Conservation (phyloP, 2,329 filamentous ascomycete genomes). For the Botrytis paeoniae region DNA sequence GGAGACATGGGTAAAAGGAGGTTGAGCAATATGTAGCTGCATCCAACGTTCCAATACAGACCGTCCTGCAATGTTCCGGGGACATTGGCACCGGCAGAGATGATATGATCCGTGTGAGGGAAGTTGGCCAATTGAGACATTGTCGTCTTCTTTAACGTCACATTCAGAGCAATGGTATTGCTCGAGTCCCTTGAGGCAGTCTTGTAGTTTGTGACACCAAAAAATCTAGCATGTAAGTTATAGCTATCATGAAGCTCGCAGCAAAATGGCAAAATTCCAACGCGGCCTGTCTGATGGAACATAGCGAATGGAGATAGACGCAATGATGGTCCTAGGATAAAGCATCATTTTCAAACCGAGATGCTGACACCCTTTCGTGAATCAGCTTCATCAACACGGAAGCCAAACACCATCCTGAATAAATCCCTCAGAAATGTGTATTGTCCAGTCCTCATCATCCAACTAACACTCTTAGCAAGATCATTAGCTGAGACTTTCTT, state of each 20-base stretch:
- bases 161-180: neutral
- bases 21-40: neutral
- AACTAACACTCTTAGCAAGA: slow-evolving; percentile 73
- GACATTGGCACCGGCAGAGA: neutral
- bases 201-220: neutral
- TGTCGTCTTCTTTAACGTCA: neutral
- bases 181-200: neutral
- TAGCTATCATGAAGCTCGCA: neutral
- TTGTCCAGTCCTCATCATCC: slow-evolving; percentile 69
- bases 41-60: neutral
- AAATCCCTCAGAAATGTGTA: slow-evolving; percentile 80
- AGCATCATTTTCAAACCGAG: slow-evolving; percentile 44
- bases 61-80: too few species aligned
- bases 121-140: too few species aligned
- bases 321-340: neutral
- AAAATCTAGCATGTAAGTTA: neutral
- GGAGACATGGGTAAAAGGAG: neutral
- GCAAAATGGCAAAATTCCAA: neutral
- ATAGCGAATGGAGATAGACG: neutral
- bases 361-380: slow-evolving; percentile 63
- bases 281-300: neutral
- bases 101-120: neutral
- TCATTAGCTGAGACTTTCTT: slow-evolving; percentile 68
- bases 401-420: slow-evolving; percentile 81
- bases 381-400: slow-evolving; percentile 74